These are phyloP conservation scores for Ustilago nuda DNA, from an alignment of 1,284 basidiomycete species.

Conservation along the genomic window DNA sequence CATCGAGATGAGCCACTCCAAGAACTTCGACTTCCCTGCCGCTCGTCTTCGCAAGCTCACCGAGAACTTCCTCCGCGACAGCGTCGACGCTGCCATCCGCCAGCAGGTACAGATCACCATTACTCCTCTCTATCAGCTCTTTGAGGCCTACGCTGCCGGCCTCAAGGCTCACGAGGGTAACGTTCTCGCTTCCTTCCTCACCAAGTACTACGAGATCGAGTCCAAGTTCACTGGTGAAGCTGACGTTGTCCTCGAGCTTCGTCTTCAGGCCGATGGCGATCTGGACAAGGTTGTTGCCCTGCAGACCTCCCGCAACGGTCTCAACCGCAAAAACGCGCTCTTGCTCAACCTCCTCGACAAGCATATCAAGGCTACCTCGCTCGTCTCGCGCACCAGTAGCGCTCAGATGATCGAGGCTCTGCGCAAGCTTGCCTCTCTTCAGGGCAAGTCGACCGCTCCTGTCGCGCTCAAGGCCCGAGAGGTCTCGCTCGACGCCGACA, in stretches of 20 bases:
- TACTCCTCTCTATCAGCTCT: conserved; percentile 78
- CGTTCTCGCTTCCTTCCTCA: conserved; percentile 79
- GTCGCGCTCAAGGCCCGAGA: conserved; percentile 92
- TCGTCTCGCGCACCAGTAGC: conserved; percentile 53
- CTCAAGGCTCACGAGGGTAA: conserved; percentile 87
- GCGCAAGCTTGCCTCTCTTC: conserved; percentile 77
- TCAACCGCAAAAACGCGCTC: conserved; percentile 90
- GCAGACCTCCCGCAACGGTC: conserved; percentile 94
- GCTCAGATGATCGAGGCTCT: conserved; percentile 61
- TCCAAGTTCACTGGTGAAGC: conserved; percentile 91
- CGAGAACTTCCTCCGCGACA: conserved; percentile 86
- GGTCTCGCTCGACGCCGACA: conserved; percentile 92
- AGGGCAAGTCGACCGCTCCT: conserved; percentile 72
- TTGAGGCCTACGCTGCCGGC: conserved; percentile 85
- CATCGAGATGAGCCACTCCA: conserved; percentile 80
- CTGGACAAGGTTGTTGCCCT: conserved; percentile 88
- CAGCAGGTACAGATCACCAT: conserved; percentile 74
- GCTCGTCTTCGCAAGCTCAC: conserved; percentile 83
- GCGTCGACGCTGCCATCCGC: conserved; percentile 72
- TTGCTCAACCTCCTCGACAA: conserved; percentile 86
- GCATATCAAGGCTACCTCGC: conserved; percentile 60
- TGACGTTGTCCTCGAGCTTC: conserved; percentile 86
- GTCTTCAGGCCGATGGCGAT: conserved; percentile 91
- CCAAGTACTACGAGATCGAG: conserved; percentile 85
- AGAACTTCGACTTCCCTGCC: conserved; percentile 85